These are phyloP conservation scores for Glarea lozoyensis DNA, from an alignment of 495 filamentous ascomycete species.

Conservation along the genomic window DNA sequence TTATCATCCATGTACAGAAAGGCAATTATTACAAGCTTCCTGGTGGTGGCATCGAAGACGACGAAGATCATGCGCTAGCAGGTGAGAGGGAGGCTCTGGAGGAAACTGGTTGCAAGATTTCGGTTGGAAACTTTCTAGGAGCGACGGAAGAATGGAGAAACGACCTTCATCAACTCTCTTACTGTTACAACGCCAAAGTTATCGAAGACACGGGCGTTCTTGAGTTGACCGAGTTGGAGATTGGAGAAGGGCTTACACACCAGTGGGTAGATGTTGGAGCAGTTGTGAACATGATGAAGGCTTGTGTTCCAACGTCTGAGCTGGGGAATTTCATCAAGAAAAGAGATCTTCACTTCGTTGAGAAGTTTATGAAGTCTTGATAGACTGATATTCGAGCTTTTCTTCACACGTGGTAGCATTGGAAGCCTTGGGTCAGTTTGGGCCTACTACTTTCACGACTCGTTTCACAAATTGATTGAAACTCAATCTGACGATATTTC, in stretches of 20 bases:
- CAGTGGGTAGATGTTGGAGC: conserved; percentile 15
- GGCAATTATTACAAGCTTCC: conserved; percentile 24
- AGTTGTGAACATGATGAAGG: conserved; percentile 16
- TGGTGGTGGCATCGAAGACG: conserved; percentile 19
- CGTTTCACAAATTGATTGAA: too few relatives aligned
- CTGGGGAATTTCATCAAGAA: conserved; percentile 20
- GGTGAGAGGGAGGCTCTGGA: conserved; percentile 17
- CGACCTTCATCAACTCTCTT: conserved; percentile 19
- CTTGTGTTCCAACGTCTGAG: conserved; percentile 16
- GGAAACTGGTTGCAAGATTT: conserved; percentile 20
- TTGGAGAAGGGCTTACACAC: conserved; percentile 16
- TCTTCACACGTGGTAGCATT: too few relatives aligned
- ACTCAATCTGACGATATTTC: too few relatives aligned
- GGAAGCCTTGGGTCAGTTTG: too few relatives aligned
- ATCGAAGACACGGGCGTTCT: conserved; percentile 3
- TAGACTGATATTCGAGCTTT: too few relatives aligned
- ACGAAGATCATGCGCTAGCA: conserved; percentile 17
- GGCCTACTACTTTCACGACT: too few relatives aligned
- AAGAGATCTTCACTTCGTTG: conserved; percentile 16
- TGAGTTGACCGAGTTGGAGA: conserved; percentile 14
- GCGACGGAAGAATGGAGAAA: conserved; percentile 21
- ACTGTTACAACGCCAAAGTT: too few relatives aligned
- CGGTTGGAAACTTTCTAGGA: conserved; percentile 12
- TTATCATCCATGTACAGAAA: too few relatives aligned
- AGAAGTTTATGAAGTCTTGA: too few relatives aligned